Evolutionary conservation across 192 early-diverging fungal species (phyloP).

Genomic region (Spinellus fusiger): DNA sequence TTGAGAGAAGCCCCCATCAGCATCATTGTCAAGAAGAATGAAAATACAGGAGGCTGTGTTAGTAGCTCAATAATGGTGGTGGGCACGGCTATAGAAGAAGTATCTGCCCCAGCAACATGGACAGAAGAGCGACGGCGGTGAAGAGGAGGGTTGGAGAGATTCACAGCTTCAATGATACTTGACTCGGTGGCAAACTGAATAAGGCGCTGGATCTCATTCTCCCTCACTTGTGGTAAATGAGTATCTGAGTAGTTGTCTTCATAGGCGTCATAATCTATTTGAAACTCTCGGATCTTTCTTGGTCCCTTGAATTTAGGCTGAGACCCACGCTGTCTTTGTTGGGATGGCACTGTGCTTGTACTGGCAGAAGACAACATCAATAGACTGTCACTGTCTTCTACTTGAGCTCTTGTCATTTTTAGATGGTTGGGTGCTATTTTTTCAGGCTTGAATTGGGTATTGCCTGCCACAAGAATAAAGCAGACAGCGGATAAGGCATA

Average conservation of each 20-base stretch:
- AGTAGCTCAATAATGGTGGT: conserved; percentile 28
- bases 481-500: conserved; percentile 32
- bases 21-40: conserved; percentile 39
- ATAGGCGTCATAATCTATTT: conserved; percentile 1
- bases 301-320: not conserved
- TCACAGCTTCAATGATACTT: conserved; percentile 33
- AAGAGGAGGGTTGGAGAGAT: conserved; percentile 20
- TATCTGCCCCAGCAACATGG: not conserved
- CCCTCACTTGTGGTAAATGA: conserved; percentile 18
- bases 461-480: conserved; percentile 26
- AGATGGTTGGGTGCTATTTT: not conserved
- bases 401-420: not conserved
- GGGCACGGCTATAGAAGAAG: conserved; percentile 3
- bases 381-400: too few species aligned
- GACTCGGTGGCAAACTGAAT: conserved; percentile 37
- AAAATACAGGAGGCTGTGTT: conserved; percentile 23
- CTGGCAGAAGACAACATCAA: conserved; percentile 2
- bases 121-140: conserved; percentile 7
- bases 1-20: conserved; percentile 39
- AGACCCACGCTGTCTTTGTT: not conserved
- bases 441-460: conserved; percentile 31
- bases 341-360: not conserved
- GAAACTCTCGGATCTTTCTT: not conserved
- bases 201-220: conserved; percentile 32
- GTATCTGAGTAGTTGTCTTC: conserved; percentile 17